A percentile compares a stretch with the other conserved stretches of the same genome.
These are phyloP conservation scores for Chalciporus pseudorubinellus DNA, from an alignment of 768 basidiomycete genomes.

Conservation along the genomic window DNA sequence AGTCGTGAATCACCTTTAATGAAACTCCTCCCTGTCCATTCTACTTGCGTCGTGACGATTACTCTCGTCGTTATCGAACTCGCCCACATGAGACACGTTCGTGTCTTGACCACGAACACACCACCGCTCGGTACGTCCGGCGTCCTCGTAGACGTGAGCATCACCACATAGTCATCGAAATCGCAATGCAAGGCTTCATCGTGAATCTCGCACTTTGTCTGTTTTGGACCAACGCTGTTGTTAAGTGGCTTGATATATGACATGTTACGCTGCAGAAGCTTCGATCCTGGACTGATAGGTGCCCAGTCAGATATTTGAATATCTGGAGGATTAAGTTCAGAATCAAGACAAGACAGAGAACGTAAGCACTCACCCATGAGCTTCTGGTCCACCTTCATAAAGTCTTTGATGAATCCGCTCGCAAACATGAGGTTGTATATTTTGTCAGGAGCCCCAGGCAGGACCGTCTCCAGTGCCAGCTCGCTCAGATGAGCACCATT, in stretches of 20 bases:
- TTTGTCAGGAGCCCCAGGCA: conserved; percentile 92
- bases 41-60: conserved; percentile 85
- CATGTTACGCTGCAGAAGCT: conserved; percentile 82
- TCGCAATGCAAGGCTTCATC: conserved; percentile 83
- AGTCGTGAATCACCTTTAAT: conserved; percentile 68
- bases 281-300: conserved; percentile 58
- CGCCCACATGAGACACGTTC: conserved; percentile 95
- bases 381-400: conserved; percentile 87
- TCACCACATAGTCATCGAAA: conserved; percentile 78
- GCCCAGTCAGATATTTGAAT: conserved; percentile 96
- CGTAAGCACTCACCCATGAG: conserved; percentile 61
- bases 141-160: conserved; percentile 85
- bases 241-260: conserved; percentile 94
- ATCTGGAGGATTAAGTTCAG: conserved; percentile 46
- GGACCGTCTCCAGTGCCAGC: conserved; percentile 68
- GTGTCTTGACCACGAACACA: conserved; percentile 90
- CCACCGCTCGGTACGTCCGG: conserved; percentile 95
- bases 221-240: conserved; percentile 86
- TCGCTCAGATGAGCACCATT: conserved; percentile 70
- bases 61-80: conserved; percentile 73
- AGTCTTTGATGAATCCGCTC: conserved; percentile 93
- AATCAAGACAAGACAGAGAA: background rate
- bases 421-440: conserved; percentile 96
- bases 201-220: conserved; percentile 92
- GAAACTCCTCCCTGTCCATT: conserved; percentile 96